Base-by-base conservation (phyloP, 2,329 filamentous ascomycete genomes). In the Drechslera avenae region DNA sequence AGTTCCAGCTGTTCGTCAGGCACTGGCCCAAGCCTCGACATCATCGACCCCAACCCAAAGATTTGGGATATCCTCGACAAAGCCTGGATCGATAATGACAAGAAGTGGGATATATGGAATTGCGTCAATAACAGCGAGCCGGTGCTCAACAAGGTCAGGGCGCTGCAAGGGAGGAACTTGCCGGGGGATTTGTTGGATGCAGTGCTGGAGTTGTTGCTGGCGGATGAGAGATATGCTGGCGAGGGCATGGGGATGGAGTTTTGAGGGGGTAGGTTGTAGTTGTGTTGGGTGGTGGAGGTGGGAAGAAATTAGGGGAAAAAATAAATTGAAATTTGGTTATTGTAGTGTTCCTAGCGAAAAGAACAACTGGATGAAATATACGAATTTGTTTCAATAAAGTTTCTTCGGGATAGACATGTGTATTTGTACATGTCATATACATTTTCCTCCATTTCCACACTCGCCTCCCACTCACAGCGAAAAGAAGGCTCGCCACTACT, bases 31-130 rank as follows among this genome's bases (percentile, higher is more conserved):
- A 67, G 71, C 39, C 62, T 75, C 16, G 66, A 73, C 33, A 46
- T 74, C 5, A 10, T 73, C 7, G 67, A 73, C 35, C 68, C 71
- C 2, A 61, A 59, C 4, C 62, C 64, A 7, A 52, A 44, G 23
- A 63, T 69, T 42, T 70, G 62, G 57, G 52, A 61, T 9, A 64
- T 73, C 2, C 46, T 73, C 3, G 64, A 68, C 16, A 62, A 65
- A 19, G 56, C 63, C 5, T 63, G 61, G 53, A 66, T 71, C 33
- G 57, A 57, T 16, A 58, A 69, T 51, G 67, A 73, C 46, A 50
- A 52, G 26, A 74, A 75, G 49, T 62, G 68, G 56, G 62, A 64
- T 35, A 61, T 71, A 10, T 73, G 66, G 65, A 63, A 65, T 21
- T 62, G 60, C 3, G 59, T 73, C 3, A 65, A 62, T 8, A 64